Conservation (phyloP, 768 basidiomycete genomes). For the Paxillus rubicundulus region DNA sequence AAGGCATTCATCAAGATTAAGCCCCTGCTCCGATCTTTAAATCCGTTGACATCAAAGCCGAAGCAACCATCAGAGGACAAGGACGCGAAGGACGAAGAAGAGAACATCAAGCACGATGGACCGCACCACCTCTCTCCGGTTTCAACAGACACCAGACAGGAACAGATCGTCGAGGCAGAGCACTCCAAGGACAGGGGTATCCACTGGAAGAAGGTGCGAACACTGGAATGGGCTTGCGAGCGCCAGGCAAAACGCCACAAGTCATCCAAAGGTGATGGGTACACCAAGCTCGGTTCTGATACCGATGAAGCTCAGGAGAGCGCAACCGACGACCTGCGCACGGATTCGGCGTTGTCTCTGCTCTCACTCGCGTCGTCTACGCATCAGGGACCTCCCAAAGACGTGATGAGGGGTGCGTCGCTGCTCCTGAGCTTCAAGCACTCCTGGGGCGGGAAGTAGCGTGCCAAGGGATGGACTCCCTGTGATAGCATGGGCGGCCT, state of each 20-base stretch:
- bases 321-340: conserved; percentile 9
- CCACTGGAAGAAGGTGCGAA: conserved; percentile 26
- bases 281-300: conserved; percentile 12
- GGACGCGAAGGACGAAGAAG: neutral
- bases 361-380: conserved; percentile 26
- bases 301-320: conserved; percentile 13
- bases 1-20: conserved; percentile 21
- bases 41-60: conserved; percentile 10
- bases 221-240: conserved; percentile 47
- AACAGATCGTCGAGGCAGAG: conserved; percentile 5
- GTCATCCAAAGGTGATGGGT: conserved; percentile 15
- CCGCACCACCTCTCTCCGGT: neutral
- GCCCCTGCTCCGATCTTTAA: conserved; percentile 21
- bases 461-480: neutral
- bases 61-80: conserved; percentile 1
- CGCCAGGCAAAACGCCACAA: conserved; percentile 38
- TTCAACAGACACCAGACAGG: neutral
- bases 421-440: conserved; percentile 30
- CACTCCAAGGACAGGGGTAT: conserved; percentile 4
- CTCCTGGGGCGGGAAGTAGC: conserved; percentile 26
- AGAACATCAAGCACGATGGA: conserved; percentile 1
- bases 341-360: conserved; percentile 29
- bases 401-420: conserved; percentile 28
- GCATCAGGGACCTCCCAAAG: conserved; percentile 8
- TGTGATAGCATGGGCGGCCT: neutral